Conservation (phyloP, 352 stramenopile species). For the Lagenidium sp. region DNA sequence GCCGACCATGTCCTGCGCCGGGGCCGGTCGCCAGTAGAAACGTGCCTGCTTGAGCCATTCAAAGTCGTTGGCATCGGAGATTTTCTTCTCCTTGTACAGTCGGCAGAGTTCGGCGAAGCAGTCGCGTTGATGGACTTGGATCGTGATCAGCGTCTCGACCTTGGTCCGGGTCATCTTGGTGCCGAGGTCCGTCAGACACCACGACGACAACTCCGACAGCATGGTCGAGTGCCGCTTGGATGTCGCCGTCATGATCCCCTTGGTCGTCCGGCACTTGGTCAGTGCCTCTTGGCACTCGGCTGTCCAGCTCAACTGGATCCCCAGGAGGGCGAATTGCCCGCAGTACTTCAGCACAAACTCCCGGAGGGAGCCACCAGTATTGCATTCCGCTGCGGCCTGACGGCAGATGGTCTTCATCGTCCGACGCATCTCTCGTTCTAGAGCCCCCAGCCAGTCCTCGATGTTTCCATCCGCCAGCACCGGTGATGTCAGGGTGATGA, state of each 20-base stretch:
- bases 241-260: slow-evolving; percentile 82
- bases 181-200: slow-evolving; percentile 86
- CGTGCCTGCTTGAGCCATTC: slow-evolving; percentile 79
- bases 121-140: slow-evolving; percentile 88
- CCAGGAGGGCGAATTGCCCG: slow-evolving; percentile 62
- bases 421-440: slow-evolving; percentile 63
- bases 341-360: slow-evolving; percentile 73
- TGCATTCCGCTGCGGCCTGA: slow-evolving; percentile 47
- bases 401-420: slow-evolving; percentile 61
- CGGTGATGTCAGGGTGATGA: slow-evolving; percentile 41
- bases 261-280: slow-evolving; percentile 67
- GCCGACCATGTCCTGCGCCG: slow-evolving; percentile 75
- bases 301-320: slow-evolving; percentile 75
- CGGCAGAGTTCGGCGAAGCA: slow-evolving; percentile 57
- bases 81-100: slow-evolving; percentile 78
- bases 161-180: slow-evolving; percentile 90
- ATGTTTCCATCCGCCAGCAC: slow-evolving; percentile 72
- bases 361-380: slow-evolving; percentile 23
- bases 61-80: slow-evolving; percentile 67
- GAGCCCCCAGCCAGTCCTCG: slow-evolving; percentile 66
- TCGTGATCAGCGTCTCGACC: slow-evolving; percentile 91
- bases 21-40: slow-evolving; percentile 59
- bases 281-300: slow-evolving; percentile 63
- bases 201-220: slow-evolving; percentile 84
- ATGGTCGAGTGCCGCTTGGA: slow-evolving; percentile 71